A percentile compares a stretch with the other conserved stretches of the same genome.
These are phyloP conservation scores for Clarireedia homoeocarpa DNA, from an alignment of 2,329 filamentous ascomycete species.

Conservation along the genomic window DNA sequence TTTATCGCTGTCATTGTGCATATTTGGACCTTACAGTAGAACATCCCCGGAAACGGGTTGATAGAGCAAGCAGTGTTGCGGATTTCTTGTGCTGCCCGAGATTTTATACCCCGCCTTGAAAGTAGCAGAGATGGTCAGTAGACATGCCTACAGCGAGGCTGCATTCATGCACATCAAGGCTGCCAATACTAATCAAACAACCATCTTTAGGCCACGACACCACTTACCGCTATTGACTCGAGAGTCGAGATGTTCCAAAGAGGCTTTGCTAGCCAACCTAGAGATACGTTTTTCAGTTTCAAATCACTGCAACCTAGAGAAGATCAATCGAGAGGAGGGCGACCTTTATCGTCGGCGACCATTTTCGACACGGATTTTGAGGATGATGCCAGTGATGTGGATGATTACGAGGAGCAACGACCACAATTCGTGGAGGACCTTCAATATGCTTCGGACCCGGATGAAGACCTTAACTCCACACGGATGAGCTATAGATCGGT, in stretches of 20 bases:
- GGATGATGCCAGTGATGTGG: constrained; percentile 44
- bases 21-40: constrained; percentile 8
- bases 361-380: constrained; percentile 73
- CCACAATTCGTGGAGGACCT: constrained; percentile 5
- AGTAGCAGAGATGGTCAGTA: constrained; percentile 5
- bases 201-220: constrained; percentile 19
- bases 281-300: constrained; percentile 55
- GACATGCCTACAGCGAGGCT: neutral
- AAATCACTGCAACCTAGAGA: constrained; percentile 43
- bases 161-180: neutral
- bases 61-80: constrained; percentile 8
- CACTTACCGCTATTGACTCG: constrained; percentile 24
- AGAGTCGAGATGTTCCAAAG: constrained; percentile 38
- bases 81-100: constrained; percentile 3
- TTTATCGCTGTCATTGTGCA: constrained; percentile 13
- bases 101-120: neutral
- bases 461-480: constrained; percentile 48
- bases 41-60: constrained; percentile 5
- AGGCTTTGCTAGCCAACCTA: constrained; percentile 30
- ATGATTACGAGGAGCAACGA: constrained; percentile 28
- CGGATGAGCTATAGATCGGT: constrained; percentile 65
- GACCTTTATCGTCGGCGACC: constrained; percentile 61
- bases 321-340: constrained; percentile 28
- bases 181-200: constrained; percentile 15
- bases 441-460: constrained; percentile 5